Evolutionary conservation across 2,329 filamentous ascomycete genomes (phyloP).

Genomic region (Verruconis gallopava): DNA sequence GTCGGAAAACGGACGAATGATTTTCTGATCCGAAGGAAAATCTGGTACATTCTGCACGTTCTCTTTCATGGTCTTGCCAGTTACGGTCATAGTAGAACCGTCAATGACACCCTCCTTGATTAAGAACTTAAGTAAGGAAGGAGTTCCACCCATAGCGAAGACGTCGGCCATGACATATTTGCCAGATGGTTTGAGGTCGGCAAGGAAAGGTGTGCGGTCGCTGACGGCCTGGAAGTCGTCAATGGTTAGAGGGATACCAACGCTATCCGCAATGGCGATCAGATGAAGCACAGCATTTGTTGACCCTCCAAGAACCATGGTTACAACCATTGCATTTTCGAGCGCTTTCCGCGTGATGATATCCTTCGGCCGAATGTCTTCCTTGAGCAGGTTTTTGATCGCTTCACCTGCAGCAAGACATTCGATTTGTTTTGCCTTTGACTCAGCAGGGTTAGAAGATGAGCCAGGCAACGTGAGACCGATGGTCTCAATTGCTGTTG

Average conservation of each 20-base stretch:
- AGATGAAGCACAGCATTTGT: slow-evolving; percentile 39
- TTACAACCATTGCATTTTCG: slow-evolving; percentile 39
- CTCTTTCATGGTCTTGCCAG: slow-evolving; percentile 36
- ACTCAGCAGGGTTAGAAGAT: slow-evolving; percentile 37
- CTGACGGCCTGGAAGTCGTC: slow-evolving; percentile 40
- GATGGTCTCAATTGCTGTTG: slow-evolving; percentile 39
- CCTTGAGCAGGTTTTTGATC: slow-evolving; percentile 37
- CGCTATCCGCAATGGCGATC: slow-evolving; percentile 38
- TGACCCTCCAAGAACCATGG: slow-evolving; percentile 37
- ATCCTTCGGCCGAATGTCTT: slow-evolving; percentile 36
- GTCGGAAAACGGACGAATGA: slow-evolving; percentile 54
- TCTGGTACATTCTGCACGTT: slow-evolving; percentile 43
- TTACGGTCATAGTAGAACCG: slow-evolving; percentile 36
- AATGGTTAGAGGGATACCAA: slow-evolving; percentile 36
- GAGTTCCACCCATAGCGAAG: slow-evolving; percentile 37
- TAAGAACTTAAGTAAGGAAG: slow-evolving; percentile 36
- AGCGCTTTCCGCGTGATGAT: slow-evolving; percentile 36
- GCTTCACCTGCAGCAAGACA: slow-evolving; percentile 37
- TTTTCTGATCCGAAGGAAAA: slow-evolving; percentile 56
- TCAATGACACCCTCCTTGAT: slow-evolving; percentile 36
- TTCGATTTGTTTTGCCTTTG: slow-evolving; percentile 37
- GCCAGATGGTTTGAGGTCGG: slow-evolving; percentile 39
- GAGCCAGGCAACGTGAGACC: slow-evolving; percentile 39
- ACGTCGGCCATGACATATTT: slow-evolving; percentile 50
- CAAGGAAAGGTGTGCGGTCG: slow-evolving; percentile 37